phyloP scores from a whole-genome alignment of 257 asterid species.

The Thymus quinquecostatus region DNA sequence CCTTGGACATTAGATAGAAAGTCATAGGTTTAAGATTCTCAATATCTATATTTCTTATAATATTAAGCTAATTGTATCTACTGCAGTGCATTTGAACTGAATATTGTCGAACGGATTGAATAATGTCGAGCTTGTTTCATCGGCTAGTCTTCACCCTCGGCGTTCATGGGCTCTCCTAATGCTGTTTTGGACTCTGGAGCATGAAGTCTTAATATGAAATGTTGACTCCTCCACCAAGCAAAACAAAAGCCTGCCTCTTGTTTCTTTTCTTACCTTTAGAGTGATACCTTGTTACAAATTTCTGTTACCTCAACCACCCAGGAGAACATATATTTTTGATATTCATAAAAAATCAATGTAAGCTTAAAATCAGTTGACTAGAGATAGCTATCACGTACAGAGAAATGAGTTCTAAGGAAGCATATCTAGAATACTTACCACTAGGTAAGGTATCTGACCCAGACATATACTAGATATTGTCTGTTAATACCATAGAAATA shows the following conservation, averaged over 20 bases:
- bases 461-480: neutral
- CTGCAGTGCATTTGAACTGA: no score
- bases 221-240: neutral
- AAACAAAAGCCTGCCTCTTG: neutral
- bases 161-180: neutral
- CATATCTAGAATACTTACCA: neutral
- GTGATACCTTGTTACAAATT: no score
- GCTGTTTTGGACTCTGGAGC: neutral
- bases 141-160: neutral
- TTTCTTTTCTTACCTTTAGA: no score
- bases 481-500: neutral
- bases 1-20: neutral
- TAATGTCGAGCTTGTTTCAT: no score
- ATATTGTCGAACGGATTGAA: no score
- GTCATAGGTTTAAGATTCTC: neutral
- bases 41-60: neutral
- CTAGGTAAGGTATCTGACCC: neutral
- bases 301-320: no score
- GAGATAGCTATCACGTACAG: no score
- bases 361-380: no score
- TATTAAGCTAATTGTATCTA: neutral
- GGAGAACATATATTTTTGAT: no score
- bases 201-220: neutral
- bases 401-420: no score
- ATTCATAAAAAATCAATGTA: no score